Percentiles rank a stretch among this genome's conserved stretches.
Conservation (phyloP, 2,329 filamentous ascomycete genomes). For the Cladosporium sphaerospermum region DNA sequence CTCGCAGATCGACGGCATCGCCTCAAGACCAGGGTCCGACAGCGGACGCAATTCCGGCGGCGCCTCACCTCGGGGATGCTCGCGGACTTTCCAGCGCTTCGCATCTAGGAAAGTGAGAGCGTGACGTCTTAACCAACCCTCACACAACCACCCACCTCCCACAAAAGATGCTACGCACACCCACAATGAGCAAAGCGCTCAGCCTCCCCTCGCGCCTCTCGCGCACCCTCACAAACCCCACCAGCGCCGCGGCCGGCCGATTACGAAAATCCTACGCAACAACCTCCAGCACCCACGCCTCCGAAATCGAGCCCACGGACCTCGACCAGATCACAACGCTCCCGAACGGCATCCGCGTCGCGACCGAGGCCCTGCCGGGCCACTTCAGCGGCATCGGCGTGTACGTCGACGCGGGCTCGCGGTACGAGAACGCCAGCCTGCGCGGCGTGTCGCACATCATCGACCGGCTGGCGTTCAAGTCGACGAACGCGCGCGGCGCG, state of each 20-base stretch:
- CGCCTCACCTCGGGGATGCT: too few relatives aligned
- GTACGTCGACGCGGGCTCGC: constrained; percentile 90
- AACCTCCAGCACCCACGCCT: constrained; percentile 13
- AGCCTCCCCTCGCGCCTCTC: constrained; percentile 25
- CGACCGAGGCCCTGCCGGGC: constrained; percentile 87
- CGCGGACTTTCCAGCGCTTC: too few relatives aligned
- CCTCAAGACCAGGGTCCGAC: too few relatives aligned
- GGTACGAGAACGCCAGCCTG: constrained; percentile 80
- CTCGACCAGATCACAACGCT: constrained; percentile 83
- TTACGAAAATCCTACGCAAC: constrained; percentile 24
- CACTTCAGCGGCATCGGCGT: constrained; percentile 93
- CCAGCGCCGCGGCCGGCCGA: constrained; percentile 8
- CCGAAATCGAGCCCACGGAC: constrained; percentile 67
- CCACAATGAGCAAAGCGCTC: constrained; percentile 26
- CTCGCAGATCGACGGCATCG: too few relatives aligned
- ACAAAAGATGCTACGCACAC: constrained; percentile 6
- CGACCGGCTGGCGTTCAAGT: constrained; percentile 91
- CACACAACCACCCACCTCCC: neutral
- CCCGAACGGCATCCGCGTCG: constrained; percentile 86
- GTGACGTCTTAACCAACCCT: neutral
- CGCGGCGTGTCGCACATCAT: constrained; percentile 93
- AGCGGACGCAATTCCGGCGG: too few relatives aligned
- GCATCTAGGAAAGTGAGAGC: neutral
- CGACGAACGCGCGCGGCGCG: constrained; percentile 62
- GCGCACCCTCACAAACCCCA: constrained; percentile 15